Evolutionary conservation across 2,329 filamentous ascomycete genomes (phyloP).

Genomic region (Blastomyces gilchristii): DNA sequence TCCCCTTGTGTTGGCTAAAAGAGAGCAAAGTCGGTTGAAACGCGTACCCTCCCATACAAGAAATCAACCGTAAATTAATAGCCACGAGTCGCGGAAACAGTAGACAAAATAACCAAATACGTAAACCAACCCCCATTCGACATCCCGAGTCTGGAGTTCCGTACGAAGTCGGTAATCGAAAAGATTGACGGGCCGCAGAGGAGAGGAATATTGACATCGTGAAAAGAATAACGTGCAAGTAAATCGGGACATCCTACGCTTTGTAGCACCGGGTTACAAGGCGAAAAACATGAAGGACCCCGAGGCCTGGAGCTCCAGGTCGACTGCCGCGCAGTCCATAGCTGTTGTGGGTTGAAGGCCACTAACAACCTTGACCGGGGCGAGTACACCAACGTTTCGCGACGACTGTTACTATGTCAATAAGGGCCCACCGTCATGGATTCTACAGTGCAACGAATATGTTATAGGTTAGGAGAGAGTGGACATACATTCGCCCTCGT

Average conservation of each 20-base stretch:
- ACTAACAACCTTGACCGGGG: constrained; percentile 32
- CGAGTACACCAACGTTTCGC: constrained; percentile 25
- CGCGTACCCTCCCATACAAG: background rate
- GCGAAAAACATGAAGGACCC: background rate
- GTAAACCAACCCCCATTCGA: background rate
- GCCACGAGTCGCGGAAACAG: background rate
- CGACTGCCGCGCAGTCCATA: constrained; percentile 1
- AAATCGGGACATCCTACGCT: background rate
- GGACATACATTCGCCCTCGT: constrained; percentile 1
- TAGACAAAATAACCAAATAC: background rate
- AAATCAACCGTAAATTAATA: background rate
- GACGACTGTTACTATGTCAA: constrained; percentile 18
- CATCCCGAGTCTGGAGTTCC: background rate
- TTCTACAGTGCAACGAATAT: constrained; percentile 19
- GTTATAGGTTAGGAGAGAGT: constrained; percentile 19
- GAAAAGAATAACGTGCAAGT: background rate
- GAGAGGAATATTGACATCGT: background rate
- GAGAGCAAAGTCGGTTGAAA: background rate
- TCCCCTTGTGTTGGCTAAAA: background rate
- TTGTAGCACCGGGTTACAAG: constrained; percentile 1
- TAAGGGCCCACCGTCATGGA: constrained; percentile 22
- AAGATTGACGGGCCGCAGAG: background rate
- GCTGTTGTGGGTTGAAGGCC: constrained; percentile 1
- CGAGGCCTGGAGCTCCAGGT: background rate
- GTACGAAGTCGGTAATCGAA: background rate